Evolutionary conservation across 192 early-diverging fungal species (phyloP), one percentile per base, ranked within the genome.

Genomic region (Chytriomyces confervae): DNA sequence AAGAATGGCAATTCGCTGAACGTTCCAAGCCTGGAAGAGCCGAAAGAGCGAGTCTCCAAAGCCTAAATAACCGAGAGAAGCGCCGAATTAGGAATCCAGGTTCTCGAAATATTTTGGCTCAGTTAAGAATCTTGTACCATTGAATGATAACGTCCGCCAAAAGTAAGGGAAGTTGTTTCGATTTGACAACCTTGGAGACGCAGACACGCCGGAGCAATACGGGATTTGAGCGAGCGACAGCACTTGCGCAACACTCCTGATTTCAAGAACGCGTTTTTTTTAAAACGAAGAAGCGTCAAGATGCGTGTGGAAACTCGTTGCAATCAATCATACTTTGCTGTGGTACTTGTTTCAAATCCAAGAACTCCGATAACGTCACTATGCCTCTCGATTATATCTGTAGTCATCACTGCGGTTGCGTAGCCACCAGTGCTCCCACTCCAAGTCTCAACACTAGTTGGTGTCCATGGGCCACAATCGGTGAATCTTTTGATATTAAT

Each of bases 331-430:
- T 64, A 64, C 11, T 18, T 36, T 20, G 62, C 23, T 29, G 62
- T 60, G 57, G 57, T 60, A 20, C 20, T 60, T 16, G 57, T 20
- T 20, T 20, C 57, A 16, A 60, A 60, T 60, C 57, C 20, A n/a
- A 60, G 20, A 60, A 60, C 57, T 16, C 57, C 57, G 57, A 60
- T n/a, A n/a, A n/a, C 13, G 16, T 60, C 13, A 60, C 3, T 20
- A 60, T 60, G 57, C 13, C 13, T 60, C 20, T 71, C 50, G 23
- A n/a, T 50, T 10, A 71, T 71, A 71, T 71, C 69, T n/a, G 13
- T 13, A 7, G 50, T 24, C 49, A 60, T 71, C 9, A 57, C 16
- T 18, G 69, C 16, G 23, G 69, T 57, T 23, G 69, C 69, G 8
- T n/a, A 53, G 10, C 50, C 50, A 8, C 69, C 69, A 1, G 36